Conservation (phyloP, 345 rosid species). For the Eucalyptus marginata region DNA sequence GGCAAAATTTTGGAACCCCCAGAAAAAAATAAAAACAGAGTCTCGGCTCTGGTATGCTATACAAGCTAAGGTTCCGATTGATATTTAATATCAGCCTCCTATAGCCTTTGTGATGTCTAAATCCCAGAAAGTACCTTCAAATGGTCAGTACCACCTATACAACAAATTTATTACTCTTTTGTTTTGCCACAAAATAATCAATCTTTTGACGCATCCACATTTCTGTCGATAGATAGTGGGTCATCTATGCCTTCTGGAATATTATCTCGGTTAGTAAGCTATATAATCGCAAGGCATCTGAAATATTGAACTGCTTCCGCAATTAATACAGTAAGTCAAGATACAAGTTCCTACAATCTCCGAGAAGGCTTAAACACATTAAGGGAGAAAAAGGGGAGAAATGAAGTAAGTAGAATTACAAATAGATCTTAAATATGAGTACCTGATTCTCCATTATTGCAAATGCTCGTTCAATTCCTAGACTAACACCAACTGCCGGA, state of each 20-base stretch:
- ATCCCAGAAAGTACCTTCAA: background rate
- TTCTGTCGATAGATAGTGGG: background rate
- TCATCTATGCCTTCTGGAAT: background rate
- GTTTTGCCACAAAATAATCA: background rate
- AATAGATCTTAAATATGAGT: background rate
- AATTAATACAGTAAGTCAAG: background rate
- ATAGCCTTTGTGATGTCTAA: background rate
- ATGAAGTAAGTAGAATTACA: background rate
- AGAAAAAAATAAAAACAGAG: background rate
- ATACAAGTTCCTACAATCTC: background rate
- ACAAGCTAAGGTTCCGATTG: background rate
- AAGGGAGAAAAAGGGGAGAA: background rate
- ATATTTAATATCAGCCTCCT: background rate
- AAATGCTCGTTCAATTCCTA: constrained; percentile 84
- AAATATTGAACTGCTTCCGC: background rate
- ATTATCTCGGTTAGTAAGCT: background rate
- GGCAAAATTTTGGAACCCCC: background rate
- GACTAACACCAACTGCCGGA: constrained; percentile 90
- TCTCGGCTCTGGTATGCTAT: background rate
- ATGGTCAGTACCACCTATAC: background rate
- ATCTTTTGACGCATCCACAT: background rate
- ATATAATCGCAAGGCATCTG: background rate
- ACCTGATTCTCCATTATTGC: constrained; percentile 82
- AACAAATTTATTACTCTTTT: background rate
- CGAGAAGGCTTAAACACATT: background rate